Evolutionary conservation across 2,329 filamentous ascomycete species (phyloP).

Genomic region (Fusarium oligoseptatum): DNA sequence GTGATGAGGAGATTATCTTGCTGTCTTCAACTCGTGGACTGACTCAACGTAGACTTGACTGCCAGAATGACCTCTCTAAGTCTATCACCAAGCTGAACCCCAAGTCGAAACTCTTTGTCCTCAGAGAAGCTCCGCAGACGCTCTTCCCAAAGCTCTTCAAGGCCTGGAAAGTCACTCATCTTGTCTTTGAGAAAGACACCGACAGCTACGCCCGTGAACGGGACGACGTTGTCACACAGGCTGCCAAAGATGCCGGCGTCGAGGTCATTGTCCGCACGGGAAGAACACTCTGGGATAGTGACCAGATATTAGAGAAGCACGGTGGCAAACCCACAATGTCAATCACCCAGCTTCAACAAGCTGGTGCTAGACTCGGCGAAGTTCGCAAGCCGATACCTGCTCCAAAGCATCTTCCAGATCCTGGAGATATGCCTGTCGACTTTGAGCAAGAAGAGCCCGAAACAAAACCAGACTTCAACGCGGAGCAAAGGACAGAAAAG

Average conservation of each 20-base stretch:
- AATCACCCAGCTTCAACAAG: constrained; percentile 74
- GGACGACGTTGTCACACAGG: constrained; percentile 69
- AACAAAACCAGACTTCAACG: constrained; percentile 71
- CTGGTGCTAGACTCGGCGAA: constrained; percentile 72
- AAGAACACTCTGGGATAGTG: constrained; percentile 80
- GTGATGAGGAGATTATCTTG: constrained; percentile 15
- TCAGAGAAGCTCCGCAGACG: constrained; percentile 79
- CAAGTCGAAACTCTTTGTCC: constrained; percentile 77
- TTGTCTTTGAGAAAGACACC: constrained; percentile 85
- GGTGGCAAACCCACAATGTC: constrained; percentile 81
- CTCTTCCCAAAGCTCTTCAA: constrained; percentile 80
- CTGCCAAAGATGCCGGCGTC: constrained; percentile 76
- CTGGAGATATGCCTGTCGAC: constrained; percentile 71
- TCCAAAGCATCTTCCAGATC: constrained; percentile 72
- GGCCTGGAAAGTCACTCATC: constrained; percentile 79
- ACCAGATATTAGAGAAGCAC: constrained; percentile 75
- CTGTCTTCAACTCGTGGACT: not conserved
- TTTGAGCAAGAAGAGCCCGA: constrained; percentile 69
- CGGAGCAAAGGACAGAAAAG: constrained; percentile 62
- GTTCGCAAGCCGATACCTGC: constrained; percentile 72
- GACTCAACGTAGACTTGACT: constrained; percentile 69
- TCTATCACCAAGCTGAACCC: constrained; percentile 77
- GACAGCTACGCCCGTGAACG: constrained; percentile 78
- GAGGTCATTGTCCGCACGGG: constrained; percentile 74
- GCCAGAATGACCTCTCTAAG: constrained; percentile 76